Conservation (phyloP, 352 stramenopile genomes). For the Phytophthora tentaculata region DNA sequence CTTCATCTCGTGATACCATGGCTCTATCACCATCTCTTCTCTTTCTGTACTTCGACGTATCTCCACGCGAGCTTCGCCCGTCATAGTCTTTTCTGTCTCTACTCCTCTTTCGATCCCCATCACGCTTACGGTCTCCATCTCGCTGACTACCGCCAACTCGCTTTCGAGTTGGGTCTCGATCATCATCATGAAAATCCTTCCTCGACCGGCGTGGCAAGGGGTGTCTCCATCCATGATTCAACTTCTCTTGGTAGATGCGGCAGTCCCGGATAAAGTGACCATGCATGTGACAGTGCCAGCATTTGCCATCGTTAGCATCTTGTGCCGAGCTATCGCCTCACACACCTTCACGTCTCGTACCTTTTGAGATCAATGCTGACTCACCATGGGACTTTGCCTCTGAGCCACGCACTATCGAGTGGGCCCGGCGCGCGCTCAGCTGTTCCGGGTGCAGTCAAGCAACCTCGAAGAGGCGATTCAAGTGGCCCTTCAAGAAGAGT, state of each 20-base stretch:
- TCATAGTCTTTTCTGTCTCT: neutral
- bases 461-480: too few relatives aligned
- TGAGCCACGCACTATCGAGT: too few relatives aligned
- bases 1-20: neutral
- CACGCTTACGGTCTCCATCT: neutral
- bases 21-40: neutral
- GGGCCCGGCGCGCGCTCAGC: too few relatives aligned
- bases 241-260: slow-evolving; percentile 4
- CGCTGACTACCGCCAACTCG: neutral
- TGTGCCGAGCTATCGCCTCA: neutral
- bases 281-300: neutral
- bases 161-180: neutral
- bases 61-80: neutral
- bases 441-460: too few relatives aligned
- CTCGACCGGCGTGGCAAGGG: neutral
- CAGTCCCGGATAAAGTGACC: slow-evolving; percentile 4
- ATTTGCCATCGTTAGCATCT: neutral
- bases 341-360: neutral
- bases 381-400: neutral
- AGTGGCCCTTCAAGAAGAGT: too few relatives aligned
- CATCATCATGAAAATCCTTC: slow-evolving; percentile 15
- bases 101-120: neutral
- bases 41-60: neutral
- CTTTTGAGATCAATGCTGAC: neutral
- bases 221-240: slow-evolving; percentile 1